Evolutionary conservation across 1,139 yeast genomes (phyloP), one percentile per base, ranked within the genome.

Genomic region (Dujonia santamariae): DNA sequence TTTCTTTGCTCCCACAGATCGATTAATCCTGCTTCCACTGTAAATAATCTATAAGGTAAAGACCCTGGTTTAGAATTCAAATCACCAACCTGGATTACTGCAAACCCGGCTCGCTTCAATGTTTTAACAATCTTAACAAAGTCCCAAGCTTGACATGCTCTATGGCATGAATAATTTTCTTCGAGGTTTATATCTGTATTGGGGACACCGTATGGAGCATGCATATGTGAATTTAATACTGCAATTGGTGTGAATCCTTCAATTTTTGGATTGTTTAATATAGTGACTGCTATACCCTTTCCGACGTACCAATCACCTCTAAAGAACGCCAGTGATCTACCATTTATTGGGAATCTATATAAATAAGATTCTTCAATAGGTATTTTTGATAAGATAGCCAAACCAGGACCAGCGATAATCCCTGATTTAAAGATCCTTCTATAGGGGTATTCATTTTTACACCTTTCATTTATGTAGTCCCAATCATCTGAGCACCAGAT

Each of bases 251-350:
- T 59, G 20, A 22, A 24, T 11, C 32, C 32, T 7, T 21, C 13
- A 4, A 16, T 8, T n/a, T 11, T 4, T 7, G 26, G 32, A 15
- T 22, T 15, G 35, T 65, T 63, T 30, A 90, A 64, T 11, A 82
- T 59, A 0, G 95, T 85, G 2, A 88, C 80, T 0, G 95, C 85
- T 15, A 88, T 75, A 17, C 94, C 75, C 55, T 92, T 92, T 3
- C 99, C 99, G 17, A 94, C 99, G 46, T 76, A 86, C 96, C 97
- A 92, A 56, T 92, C 99, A 19, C 99, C 99, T 40, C 97, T 64
- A 62, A 77, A 84, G 43, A 94, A 82, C 1, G 98, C 98, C 25
- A 90, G 79, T 1, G 97, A 95, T 33, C 96, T 69, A 1, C 99
- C 99, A 57, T 90, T 92, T 40, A 92, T 75, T 1, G 97, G 95